Evolutionary conservation across 768 basidiomycete genomes (phyloP), one percentile per base, ranked within the genome.

Genomic region (Phaffia australis): DNA sequence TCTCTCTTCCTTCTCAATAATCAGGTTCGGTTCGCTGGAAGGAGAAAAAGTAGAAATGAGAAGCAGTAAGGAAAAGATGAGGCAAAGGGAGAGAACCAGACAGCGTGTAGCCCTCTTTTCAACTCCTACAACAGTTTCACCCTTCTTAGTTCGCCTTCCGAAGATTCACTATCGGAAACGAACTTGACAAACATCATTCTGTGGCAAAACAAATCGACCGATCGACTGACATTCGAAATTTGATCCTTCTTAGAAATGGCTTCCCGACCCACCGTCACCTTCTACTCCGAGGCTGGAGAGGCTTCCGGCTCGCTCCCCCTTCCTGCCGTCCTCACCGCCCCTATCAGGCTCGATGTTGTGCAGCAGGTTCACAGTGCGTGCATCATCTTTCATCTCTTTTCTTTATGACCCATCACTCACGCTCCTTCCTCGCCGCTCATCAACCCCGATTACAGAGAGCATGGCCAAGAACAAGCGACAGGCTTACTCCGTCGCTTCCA

Each of bases 261-360:
- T 30, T 23, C 23, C 56, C 56, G 54, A 48, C 56, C 54, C 56
- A 42, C 61, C 51, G 64, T 65, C 48, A 65, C 58, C 64, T 65
- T 57, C 64, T 65, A 55, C 57, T 59, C 64, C 56, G 64, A 65
- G 58, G 57, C 64, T 58, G 64, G 64, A 88, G 89, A 91, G 83
- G 81, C 87, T 54, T 89, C 90, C 51, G 81, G 83, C 77, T 94
- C 91, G 56, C 85, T 93, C 62, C 88, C 89, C 65, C 87, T 93
- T 73, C 91, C 94, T 61, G 90, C 91, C 74, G 95, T 99, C 76
- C 81, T 99, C 75, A 93, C 91, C 74, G 95, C 94, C 49, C 94
- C 95, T 75, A 98, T 99, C 80, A 84, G 95, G 79, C 85, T 94
- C 76, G 95, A 99, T 83, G 92, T 99, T 71, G 94, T 99, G 73